These are phyloP conservation scores for Camelina hispida DNA, from an alignment of 345 rosid genomes.

Conservation along the genomic window DNA sequence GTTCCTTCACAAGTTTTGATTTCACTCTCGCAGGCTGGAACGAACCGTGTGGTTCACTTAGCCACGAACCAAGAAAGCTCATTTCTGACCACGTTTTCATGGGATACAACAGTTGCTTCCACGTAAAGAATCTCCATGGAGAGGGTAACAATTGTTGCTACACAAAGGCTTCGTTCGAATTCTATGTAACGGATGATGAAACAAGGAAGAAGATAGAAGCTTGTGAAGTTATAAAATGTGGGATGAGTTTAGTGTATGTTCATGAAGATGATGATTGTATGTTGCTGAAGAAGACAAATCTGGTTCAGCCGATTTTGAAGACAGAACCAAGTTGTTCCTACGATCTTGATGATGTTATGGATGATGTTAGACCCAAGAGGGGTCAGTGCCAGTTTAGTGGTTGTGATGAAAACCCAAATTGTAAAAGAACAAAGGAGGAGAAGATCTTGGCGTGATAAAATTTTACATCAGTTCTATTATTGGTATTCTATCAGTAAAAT, in stretches of 20 bases:
- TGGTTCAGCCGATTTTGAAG: conserved; percentile 14
- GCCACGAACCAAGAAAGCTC: conserved; percentile 33
- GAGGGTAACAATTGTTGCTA: conserved; percentile 35
- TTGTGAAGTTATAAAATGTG: conserved; percentile 42
- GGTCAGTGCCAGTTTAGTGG: conserved; percentile 19
- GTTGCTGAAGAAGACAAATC: conserved; percentile 35
- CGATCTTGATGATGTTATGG: conserved; percentile 12
- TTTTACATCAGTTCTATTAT: too few species aligned
- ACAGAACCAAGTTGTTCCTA: conserved; percentile 12
- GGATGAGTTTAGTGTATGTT: conserved; percentile 42
- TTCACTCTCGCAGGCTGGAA: conserved; percentile 39
- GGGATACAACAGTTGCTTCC: conserved; percentile 41
- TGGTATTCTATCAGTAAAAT: too few species aligned
- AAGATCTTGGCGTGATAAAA: conserved; percentile 1
- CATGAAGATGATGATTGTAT: conserved; percentile 33
- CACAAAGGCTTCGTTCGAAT: conserved; percentile 41
- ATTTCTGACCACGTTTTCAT: conserved; percentile 40
- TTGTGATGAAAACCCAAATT: conserved; percentile 3
- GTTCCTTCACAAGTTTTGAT: conserved; percentile 27
- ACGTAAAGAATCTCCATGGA: conserved; percentile 32
- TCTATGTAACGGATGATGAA: conserved; percentile 40
- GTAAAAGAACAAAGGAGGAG: conserved; percentile 26
- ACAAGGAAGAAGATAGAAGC: conserved; percentile 21
- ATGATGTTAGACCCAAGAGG: conserved; percentile 35
- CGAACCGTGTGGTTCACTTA: conserved; percentile 34